phyloP scores from a whole-genome alignment of 108 stramenopile species.

The Heterococcus sp. region DNA sequence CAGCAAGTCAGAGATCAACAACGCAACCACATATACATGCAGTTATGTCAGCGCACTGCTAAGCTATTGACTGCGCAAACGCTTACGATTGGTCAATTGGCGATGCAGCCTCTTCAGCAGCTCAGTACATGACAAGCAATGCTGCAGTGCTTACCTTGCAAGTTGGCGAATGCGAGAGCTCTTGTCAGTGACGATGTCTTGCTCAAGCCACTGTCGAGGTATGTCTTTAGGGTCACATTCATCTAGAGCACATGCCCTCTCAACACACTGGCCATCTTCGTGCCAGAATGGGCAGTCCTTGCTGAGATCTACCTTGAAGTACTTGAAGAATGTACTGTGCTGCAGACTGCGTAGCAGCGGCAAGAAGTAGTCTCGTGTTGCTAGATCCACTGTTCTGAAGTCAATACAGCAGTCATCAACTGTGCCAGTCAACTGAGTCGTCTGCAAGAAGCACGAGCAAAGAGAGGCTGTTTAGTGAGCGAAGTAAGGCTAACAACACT shows the following conservation, averaged over 20 bases:
- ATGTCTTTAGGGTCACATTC: conserved; percentile 52
- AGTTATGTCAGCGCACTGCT: too few species aligned
- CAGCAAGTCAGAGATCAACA: too few species aligned
- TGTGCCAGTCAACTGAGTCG: conserved; percentile 22
- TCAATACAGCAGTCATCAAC: conserved; percentile 50
- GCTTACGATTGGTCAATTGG: too few species aligned
- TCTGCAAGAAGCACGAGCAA: conserved; percentile 5
- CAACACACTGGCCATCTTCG: conserved; percentile 51
- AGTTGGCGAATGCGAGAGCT: too few species aligned
- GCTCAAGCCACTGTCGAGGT: conserved; percentile 47
- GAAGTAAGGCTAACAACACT: too few species aligned
- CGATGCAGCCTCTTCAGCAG: too few species aligned
- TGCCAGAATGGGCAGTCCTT: conserved; percentile 59
- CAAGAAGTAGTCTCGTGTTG: conserved; percentile 25
- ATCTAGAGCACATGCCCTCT: conserved; percentile 45
- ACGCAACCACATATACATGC: too few species aligned
- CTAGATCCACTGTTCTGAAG: conserved; percentile 39
- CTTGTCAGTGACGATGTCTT: too few species aligned
- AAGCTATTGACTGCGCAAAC: too few species aligned
- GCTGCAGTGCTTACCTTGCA: too few species aligned
- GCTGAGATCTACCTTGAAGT: conserved; percentile 57
- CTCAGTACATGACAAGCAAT: too few species aligned
- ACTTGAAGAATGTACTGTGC: conserved; percentile 54
- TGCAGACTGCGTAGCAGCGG: conserved; percentile 37
- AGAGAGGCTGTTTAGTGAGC: too few species aligned